Percentiles rank a stretch among this genome's conserved stretches.
Evolutionary conservation across 169 alveolate species (phyloP).

Genomic region (Plasmodium chabaudi): DNA sequence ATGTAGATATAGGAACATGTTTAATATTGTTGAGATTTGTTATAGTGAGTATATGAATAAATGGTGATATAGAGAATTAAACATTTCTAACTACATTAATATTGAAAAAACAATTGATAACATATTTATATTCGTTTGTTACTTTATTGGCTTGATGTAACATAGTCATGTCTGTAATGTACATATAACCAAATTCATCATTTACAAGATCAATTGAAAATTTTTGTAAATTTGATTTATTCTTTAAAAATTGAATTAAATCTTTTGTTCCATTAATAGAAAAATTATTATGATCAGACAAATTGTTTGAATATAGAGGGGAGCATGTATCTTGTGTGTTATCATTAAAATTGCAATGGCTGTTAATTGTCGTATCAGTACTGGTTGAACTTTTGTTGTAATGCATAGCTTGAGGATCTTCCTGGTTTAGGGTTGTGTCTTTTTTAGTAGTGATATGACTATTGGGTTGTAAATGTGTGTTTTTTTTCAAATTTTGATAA

Average conservation of each 20-base stretch:
- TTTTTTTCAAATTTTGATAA: slow-evolving; percentile 49
- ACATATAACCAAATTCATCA: slow-evolving; percentile 53
- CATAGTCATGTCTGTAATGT: slow-evolving; percentile 66
- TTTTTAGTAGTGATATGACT: not conserved
- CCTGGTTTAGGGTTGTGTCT: not conserved
- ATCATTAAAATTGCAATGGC: not conserved
- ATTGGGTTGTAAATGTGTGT: not conserved
- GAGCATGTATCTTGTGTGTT: slow-evolving; percentile 6
- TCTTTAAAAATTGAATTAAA: slow-evolving; percentile 24
- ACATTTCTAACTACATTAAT: slow-evolving; percentile 63
- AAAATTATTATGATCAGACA: slow-evolving; percentile 7
- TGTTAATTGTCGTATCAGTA: not conserved
- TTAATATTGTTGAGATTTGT: too few relatives aligned
- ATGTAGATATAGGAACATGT: too few relatives aligned
- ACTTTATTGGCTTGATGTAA: slow-evolving; percentile 65
- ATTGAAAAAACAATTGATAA: slow-evolving; percentile 70
- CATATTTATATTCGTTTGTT: slow-evolving; percentile 58
- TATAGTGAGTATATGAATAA: not conserved
- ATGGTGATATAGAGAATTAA: not conserved
- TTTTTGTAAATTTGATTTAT: slow-evolving; percentile 49
- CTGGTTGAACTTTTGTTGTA: not conserved
- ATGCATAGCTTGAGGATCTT: not conserved
- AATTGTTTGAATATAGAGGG: not conserved
- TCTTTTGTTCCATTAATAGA: slow-evolving; percentile 27
- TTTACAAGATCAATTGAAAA: slow-evolving; percentile 43